Conservation (phyloP, 257 asterid genomes). For the Buddleja alternifolia region DNA sequence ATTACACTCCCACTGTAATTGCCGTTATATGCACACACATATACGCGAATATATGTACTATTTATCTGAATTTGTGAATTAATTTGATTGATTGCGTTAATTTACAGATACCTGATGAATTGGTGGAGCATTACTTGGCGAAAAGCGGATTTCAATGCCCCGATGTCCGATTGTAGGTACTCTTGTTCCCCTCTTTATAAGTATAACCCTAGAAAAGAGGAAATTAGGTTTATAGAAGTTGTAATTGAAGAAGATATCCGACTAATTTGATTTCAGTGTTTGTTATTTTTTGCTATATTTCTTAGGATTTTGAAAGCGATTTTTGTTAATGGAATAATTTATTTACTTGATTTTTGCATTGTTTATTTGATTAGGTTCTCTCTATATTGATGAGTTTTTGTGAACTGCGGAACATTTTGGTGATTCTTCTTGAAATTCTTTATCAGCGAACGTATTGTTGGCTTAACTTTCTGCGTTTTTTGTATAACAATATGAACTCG, state of each 20-base stretch:
- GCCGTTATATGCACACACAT: background rate
- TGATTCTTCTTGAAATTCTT: background rate
- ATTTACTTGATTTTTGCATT: background rate
- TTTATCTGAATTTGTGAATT: background rate
- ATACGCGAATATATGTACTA: background rate
- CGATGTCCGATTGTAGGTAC: conserved; percentile 91
- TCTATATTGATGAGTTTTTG: too few species aligned
- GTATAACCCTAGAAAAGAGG: conserved; percentile 27
- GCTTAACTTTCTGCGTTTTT: background rate
- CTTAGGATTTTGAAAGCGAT: background rate
- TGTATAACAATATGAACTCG: background rate
- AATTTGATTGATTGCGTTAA: background rate
- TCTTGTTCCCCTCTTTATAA: conserved; percentile 29
- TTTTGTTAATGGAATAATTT: background rate
- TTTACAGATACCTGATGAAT: conserved; percentile 90
- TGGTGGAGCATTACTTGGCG: conserved; percentile 94
- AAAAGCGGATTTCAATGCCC: conserved; percentile 97
- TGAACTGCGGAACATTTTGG: too few species aligned
- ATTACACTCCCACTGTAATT: conserved; percentile 84
- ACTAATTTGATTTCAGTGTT: background rate
- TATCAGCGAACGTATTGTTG: too few species aligned
- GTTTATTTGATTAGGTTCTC: background rate
- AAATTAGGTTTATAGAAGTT: background rate
- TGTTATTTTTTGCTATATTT: background rate
- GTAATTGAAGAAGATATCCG: background rate